Evolutionary conservation across 2,329 filamentous ascomycete species (phyloP).

Genomic region (Beauveria rudraprayagi): DNA sequence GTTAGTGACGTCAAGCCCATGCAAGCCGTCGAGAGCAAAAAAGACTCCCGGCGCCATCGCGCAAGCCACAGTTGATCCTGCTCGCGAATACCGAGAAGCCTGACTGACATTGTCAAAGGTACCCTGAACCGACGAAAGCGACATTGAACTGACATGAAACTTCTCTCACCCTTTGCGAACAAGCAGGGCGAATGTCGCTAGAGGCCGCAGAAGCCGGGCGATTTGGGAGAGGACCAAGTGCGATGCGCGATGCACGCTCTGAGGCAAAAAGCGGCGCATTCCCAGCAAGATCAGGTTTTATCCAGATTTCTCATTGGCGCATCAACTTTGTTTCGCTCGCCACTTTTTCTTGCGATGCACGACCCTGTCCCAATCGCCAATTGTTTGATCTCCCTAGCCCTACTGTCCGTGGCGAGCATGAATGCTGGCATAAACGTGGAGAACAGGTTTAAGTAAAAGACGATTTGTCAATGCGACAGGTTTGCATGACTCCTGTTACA

Average conservation of each 20-base stretch:
- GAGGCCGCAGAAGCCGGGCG: not conserved
- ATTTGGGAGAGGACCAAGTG: not conserved
- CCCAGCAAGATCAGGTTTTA: not conserved
- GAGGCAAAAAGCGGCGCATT: not conserved
- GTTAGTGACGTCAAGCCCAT: conserved; percentile 1
- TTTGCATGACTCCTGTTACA: not conserved
- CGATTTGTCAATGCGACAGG: conserved; percentile 3
- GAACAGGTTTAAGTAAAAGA: not conserved
- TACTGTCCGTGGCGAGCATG: not conserved
- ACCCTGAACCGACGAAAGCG: not conserved
- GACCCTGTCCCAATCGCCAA: not conserved
- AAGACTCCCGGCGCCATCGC: not conserved
- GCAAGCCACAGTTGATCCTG: not conserved
- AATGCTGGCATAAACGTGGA: not conserved
- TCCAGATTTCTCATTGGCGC: not conserved
- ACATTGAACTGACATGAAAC: too few relatives aligned
- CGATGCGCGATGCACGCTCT: not conserved
- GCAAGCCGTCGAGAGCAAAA: not conserved
- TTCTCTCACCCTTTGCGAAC: not conserved
- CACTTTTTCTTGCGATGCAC: not conserved
- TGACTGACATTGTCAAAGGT: not conserved
- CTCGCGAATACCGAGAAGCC: conserved; percentile 4
- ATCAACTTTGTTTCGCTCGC: not conserved
- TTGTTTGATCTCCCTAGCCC: conserved; percentile 1
- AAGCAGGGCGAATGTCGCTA: not conserved